Percentiles rank a stretch among this genome's conserved stretches.
Evolutionary conservation across 2,329 filamentous ascomycete species (phyloP).

Genomic region (Aspergillus sp.): DNA sequence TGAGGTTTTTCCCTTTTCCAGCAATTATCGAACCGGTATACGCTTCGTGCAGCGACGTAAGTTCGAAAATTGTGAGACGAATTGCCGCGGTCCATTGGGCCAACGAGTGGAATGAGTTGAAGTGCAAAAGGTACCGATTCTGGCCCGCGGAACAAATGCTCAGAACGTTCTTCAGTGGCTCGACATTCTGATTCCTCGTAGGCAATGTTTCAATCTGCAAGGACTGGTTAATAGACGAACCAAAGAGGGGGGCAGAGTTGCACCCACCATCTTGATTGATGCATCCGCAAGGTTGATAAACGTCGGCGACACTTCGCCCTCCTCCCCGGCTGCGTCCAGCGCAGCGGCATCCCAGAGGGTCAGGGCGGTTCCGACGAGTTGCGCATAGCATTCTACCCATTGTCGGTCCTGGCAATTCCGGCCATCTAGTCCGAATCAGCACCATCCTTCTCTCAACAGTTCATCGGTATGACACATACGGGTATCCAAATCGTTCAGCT

Average conservation of each 20-base stretch:
- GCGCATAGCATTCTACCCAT: slow-evolving; percentile 96
- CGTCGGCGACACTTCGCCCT: slow-evolving; percentile 76
- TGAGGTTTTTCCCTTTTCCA: slow-evolving; percentile 79
- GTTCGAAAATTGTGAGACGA: slow-evolving; percentile 86
- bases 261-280: slow-evolving; percentile 86
- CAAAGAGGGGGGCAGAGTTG: slow-evolving; percentile 2
- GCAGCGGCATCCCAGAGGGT: slow-evolving; percentile 93
- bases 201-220: slow-evolving; percentile 77
- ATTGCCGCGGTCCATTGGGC: slow-evolving; percentile 96
- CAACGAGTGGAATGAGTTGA: slow-evolving; percentile 86
- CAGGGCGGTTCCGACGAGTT: slow-evolving; percentile 87
- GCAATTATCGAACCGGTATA: slow-evolving; percentile 95
- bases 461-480: slow-evolving; percentile 50
- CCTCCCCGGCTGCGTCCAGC: slow-evolving; percentile 74
- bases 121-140: slow-evolving; percentile 91
- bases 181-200: slow-evolving; percentile 64
- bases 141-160: slow-evolving; percentile 92
- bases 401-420: slow-evolving; percentile 74
- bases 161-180: slow-evolving; percentile 84
- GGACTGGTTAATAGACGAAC: slow-evolving; percentile 21
- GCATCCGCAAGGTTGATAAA: slow-evolving; percentile 97
- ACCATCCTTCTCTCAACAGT: not conserved
- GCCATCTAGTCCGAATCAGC: slow-evolving; percentile 55
- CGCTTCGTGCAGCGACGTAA: slow-evolving; percentile 84
- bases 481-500: slow-evolving; percentile 87